These are phyloP conservation scores for Myxozyma sirexii DNA, from an alignment of 805 yeast species.

Conservation along the genomic window DNA sequence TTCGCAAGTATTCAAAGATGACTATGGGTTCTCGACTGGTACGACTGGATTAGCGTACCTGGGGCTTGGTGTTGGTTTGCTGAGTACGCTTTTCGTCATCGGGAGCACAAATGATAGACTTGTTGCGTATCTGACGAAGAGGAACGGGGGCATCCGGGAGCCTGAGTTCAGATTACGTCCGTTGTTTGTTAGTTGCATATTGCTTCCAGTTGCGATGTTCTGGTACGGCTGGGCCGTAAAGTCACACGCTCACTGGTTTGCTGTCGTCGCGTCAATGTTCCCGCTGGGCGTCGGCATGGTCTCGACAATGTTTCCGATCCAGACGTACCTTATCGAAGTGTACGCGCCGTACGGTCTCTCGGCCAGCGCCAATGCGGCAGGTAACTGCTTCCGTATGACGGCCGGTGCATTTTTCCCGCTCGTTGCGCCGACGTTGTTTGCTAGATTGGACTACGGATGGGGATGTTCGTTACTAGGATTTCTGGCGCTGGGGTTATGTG, in stretches of 20 bases:
- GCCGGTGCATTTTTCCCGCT: slow-evolving; percentile 72
- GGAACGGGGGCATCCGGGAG: slow-evolving; percentile 34
- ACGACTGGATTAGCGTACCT: slow-evolving; percentile 62
- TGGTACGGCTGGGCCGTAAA: slow-evolving; percentile 58
- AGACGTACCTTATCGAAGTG: slow-evolving; percentile 47
- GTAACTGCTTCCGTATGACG: slow-evolving; percentile 58
- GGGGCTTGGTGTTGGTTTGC: slow-evolving; percentile 58
- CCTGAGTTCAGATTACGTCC: slow-evolving; percentile 55
- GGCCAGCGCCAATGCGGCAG: slow-evolving; percentile 75
- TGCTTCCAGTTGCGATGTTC: slow-evolving; percentile 52
- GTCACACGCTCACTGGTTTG: slow-evolving; percentile 52
- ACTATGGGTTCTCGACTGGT: slow-evolving; percentile 51
- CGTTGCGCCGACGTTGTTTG: slow-evolving; percentile 55
- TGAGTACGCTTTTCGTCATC: slow-evolving; percentile 54
- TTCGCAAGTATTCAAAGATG: slow-evolving; percentile 55
- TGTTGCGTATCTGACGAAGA: slow-evolving; percentile 44
- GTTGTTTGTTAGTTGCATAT: slow-evolving; percentile 51
- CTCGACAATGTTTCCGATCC: slow-evolving; percentile 44
- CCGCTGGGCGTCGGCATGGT: slow-evolving; percentile 45
- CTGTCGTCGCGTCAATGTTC: slow-evolving; percentile 63
- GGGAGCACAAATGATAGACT: slow-evolving; percentile 49
- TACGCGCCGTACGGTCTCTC: slow-evolving; percentile 61
- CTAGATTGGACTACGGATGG: slow-evolving; percentile 30
- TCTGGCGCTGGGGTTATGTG: slow-evolving; percentile 37
- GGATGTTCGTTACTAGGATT: slow-evolving; percentile 57